Evolutionary conservation across 2,329 filamentous ascomycete genomes (phyloP), one percentile per base, ranked within the genome.

Genomic region (Rhinocladiella similis): DNA sequence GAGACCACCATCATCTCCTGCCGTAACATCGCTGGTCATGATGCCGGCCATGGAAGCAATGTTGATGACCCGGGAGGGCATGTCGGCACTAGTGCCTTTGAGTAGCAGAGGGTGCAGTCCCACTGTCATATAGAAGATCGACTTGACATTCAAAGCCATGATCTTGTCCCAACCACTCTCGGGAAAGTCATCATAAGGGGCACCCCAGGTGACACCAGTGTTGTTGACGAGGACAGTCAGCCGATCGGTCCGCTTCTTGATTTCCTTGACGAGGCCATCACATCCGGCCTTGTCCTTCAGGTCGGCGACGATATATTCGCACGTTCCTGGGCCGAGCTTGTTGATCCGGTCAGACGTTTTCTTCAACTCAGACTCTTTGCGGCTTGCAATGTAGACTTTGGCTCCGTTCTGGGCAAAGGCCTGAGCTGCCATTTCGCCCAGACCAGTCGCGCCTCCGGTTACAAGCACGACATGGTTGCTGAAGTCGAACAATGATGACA

Each of bases 121-220:
- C 68, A 76, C 62, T n/a, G 63, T 66, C 47, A 55, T 63, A 61
- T 79, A 77, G 63, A 80, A 82, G 36, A 81, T 75, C 14, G 76
- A 77, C 67, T 81, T 80, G 14, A 82, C 77, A 63, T 82, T 82
- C 62, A 82, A 68, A 9, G 76, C 77, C 62, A 82, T 79, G 19
- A 84, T 72, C 61, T 83, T 80, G 61, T 82, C 81, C 79, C 81
- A 84, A 39, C 78, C 82, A 46, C 75, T 72, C 59, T 82, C 80
- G 0, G 80, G 80, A 63, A 82, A 84, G 66, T 83, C 75, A 57
- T 82, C 79, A 66, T 83, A 83, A 25, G 80, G 77, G 22, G 77
- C 81, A 9, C 80, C 81, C 76, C 79, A 82, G 50, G 78, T 79
- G 7, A 76, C 80, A 14, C 79, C 79, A 7, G 78, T 78, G 63